Base-by-base conservation (phyloP, 2,329 filamentous ascomycete genomes). In the Ophiostoma sp. region DNA sequence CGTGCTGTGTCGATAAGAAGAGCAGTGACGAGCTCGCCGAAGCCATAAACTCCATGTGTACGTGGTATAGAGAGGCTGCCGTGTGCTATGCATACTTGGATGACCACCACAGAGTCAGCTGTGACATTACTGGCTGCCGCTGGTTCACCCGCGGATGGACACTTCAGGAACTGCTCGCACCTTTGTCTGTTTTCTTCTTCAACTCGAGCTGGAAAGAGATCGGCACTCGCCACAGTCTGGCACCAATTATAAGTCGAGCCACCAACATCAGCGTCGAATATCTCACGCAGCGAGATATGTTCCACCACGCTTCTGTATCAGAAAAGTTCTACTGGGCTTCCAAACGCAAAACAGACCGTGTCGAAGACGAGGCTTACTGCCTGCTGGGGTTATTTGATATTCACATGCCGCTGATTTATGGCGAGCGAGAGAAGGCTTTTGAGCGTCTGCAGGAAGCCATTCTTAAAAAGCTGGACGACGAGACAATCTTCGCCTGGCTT, bases 141-240 rank as follows among this genome's bases (percentile, higher is more conserved):
- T 80, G 79, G 78, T 79, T 79, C 68, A 76, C 74, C 0, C 73
- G 83, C 85, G 78, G 78, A n/a, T 86, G 87, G 75, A 91, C 88
- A 0, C 79, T 89, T 73, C 89, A 90, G 76, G 87, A 92, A 77
- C 87, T 90, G 0, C 82, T 92, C 4, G 90, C 79, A 0, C 78
- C 78, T 0, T 23, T 20, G 1, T 57, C 72, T 0, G 27, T 80
- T 0, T 31, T 71, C 3, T 80, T 81, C 71, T 79, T 75, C 72
- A 73, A 77, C 52, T 13, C 20, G 0, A 64, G 67, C 2, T 81
- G 78, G 79, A 31, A 41, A 0, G 68, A 60, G 0, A 69, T 78
- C 1, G 78, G 78, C 1, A 74, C 73, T 1, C 78, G 76, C 67
- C 31, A 57, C 2, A 67, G 70, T 0, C 57, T 77, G 6, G 57